Percentiles rank a stretch among this genome's conserved stretches.
These are phyloP conservation scores for Candida labiduridarum DNA, from an alignment of 1,139 yeast species.

Conservation along the genomic window DNA sequence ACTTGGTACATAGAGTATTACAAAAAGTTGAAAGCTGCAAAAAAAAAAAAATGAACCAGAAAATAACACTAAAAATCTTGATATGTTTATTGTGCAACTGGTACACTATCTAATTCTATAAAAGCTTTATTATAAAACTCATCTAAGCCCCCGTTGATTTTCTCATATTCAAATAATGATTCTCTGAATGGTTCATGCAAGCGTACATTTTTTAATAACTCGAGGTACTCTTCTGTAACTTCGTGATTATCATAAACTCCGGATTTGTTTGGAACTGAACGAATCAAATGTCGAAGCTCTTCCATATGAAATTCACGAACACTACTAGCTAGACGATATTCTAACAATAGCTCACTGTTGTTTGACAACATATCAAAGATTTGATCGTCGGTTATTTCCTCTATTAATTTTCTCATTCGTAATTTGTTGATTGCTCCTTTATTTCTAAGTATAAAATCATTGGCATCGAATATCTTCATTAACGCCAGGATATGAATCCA, in stretches of 20 bases:
- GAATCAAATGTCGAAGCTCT: constrained; percentile 20
- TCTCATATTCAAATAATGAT: constrained; percentile 30
- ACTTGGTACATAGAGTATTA: not conserved
- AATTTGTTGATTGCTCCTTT: constrained; percentile 5
- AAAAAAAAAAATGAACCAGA: constrained; percentile 1
- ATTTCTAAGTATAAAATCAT: constrained; percentile 21
- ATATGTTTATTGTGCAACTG: constrained; percentile 2
- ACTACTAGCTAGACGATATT: constrained; percentile 20
- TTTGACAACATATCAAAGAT: constrained; percentile 18
- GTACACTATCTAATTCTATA: constrained; percentile 9
- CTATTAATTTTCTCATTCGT: constrained; percentile 5
- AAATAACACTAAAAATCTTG: constrained; percentile 4
- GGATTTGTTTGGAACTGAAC: constrained; percentile 5
- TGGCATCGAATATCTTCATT: constrained; percentile 21
- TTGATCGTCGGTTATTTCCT: constrained; percentile 22
- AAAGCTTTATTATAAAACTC: constrained; percentile 7
- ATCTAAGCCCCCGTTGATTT: constrained; percentile 7
- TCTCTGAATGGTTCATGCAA: constrained; percentile 31
- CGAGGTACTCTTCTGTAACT: constrained; percentile 3
- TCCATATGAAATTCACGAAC: constrained; percentile 20
- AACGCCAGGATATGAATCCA: constrained; percentile 30
- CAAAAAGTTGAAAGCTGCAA: not conserved
- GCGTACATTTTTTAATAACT: constrained; percentile 17
- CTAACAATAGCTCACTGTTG: constrained; percentile 19
- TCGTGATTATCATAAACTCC: constrained; percentile 9